A percentile compares a stretch with the other conserved stretches of the same genome.
phyloP scores from a whole-genome alignment of 768 basidiomycete genomes.

The Lanmaoa pseudosensibilis region DNA sequence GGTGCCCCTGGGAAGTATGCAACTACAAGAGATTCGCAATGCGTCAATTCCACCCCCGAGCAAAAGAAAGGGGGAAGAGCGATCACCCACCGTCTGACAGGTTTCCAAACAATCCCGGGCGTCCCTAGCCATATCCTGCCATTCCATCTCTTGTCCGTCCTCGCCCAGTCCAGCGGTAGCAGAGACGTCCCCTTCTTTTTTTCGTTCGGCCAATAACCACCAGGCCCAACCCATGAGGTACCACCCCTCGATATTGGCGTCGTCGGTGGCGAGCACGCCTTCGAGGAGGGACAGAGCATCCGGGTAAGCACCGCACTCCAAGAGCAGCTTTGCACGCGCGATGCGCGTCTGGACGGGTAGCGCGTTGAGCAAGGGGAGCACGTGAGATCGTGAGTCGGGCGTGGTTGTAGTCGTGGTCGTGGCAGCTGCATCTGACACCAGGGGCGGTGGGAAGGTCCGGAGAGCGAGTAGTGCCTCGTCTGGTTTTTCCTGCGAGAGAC shows the following conservation, averaged over 20 bases:
- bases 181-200: slow-evolving; percentile 53
- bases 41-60: neutral
- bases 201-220: slow-evolving; percentile 77
- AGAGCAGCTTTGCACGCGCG: slow-evolving; percentile 73
- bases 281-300: slow-evolving; percentile 76
- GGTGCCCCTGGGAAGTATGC: slow-evolving; percentile 68
- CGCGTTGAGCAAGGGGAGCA: slow-evolving; percentile 31
- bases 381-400: slow-evolving; percentile 32
- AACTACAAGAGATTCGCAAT: slow-evolving; percentile 43
- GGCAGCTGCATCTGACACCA: neutral
- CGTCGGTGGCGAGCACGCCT: slow-evolving; percentile 77
- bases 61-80: neutral
- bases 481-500: slow-evolving; percentile 82
- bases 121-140: slow-evolving; percentile 79
- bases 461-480: slow-evolving; percentile 67
- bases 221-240: slow-evolving; percentile 95
- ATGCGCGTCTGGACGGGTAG: slow-evolving; percentile 70
- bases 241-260: slow-evolving; percentile 88
- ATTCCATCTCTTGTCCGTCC: slow-evolving; percentile 48
- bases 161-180: slow-evolving; percentile 34
- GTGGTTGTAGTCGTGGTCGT: neutral
- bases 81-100: slow-evolving; percentile 66
- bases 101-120: slow-evolving; percentile 80
- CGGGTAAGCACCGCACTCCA: slow-evolving; percentile 71
- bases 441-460: slow-evolving; percentile 20